Conservation (phyloP, 1,139 yeast genomes). For the Yamadazyma pseudoaaseri region DNA sequence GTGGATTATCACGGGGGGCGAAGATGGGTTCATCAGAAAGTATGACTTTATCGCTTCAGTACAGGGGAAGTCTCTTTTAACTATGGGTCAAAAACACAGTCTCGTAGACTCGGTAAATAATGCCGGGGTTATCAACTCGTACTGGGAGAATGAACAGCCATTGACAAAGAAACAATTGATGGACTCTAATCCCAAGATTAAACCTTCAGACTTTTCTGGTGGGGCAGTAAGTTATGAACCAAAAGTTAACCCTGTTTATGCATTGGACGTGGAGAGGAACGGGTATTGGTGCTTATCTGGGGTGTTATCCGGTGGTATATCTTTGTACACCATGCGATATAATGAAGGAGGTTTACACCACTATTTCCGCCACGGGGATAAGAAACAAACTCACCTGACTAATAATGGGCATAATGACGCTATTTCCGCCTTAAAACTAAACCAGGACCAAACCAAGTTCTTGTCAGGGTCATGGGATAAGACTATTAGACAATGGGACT, state of each 20-base stretch:
- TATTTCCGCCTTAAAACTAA: constrained; percentile 68
- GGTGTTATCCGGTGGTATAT: constrained; percentile 78
- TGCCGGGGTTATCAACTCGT: constrained; percentile 79
- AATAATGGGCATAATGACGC: constrained; percentile 61
- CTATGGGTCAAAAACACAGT: constrained; percentile 89
- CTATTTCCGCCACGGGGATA: constrained; percentile 52
- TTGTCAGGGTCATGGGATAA: constrained; percentile 93
- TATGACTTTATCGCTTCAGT: constrained; percentile 84
- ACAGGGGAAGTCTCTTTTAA: constrained; percentile 85
- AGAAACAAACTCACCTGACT: constrained; percentile 10
- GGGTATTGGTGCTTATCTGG: constrained; percentile 89
- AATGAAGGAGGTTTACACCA: constrained; percentile 82
- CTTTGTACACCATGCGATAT: constrained; percentile 78
- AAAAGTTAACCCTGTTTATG: constrained; percentile 76
- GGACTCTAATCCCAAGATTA: constrained; percentile 42
- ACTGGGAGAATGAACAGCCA: constrained; percentile 97
- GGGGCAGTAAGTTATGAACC: constrained; percentile 60
- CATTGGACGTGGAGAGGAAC: constrained; percentile 79
- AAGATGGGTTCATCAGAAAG: constrained; percentile 89
- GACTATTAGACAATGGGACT: constrained; percentile 77
- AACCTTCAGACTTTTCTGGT: constrained; percentile 39
- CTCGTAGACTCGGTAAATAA: constrained; percentile 80
- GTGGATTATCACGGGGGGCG: constrained; percentile 94
- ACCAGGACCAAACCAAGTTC: constrained; percentile 57
- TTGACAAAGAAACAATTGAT: constrained; percentile 41